These are phyloP conservation scores for Thozetella sp. DNA, from an alignment of 495 filamentous ascomycete genomes.

Conservation along the genomic window DNA sequence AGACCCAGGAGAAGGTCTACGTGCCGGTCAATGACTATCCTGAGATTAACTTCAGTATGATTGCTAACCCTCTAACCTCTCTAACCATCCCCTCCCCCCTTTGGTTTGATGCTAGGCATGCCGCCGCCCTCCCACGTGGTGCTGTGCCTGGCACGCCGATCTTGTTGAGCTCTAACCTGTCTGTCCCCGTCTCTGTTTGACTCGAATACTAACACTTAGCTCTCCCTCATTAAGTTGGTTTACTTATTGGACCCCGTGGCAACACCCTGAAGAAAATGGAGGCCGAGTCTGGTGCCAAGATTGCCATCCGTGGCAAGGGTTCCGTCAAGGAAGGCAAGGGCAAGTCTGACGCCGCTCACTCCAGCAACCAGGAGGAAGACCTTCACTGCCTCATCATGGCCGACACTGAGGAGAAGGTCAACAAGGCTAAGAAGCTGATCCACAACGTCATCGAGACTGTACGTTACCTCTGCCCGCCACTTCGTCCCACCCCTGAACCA, in stretches of 20 bases:
- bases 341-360: slow-evolving; percentile 96
- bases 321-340: slow-evolving; percentile 99
- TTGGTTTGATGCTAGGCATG: slow-evolving; percentile 27
- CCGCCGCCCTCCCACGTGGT: slow-evolving; percentile 22
- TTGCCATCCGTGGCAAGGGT: slow-evolving; percentile 98
- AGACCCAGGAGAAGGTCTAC: slow-evolving; percentile 99
- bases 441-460: slow-evolving; percentile 98
- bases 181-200: slow-evolving; percentile 38
- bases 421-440: slow-evolving; percentile 95
- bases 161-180: slow-evolving; percentile 37
- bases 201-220: slow-evolving; percentile 85
- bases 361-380: slow-evolving; percentile 99
- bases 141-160: slow-evolving; percentile 26
- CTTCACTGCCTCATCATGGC: slow-evolving; percentile 99
- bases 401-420: slow-evolving; percentile 97
- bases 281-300: slow-evolving; percentile 93
- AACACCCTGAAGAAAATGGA: slow-evolving; percentile 99
- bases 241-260: slow-evolving; percentile 99
- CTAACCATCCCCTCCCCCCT: slow-evolving; percentile 60
- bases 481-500: slow-evolving; percentile 2
- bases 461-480: slow-evolving; percentile 37
- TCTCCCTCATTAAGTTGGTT: slow-evolving; percentile 93
- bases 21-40: slow-evolving; percentile 99
- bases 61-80: slow-evolving; percentile 96
- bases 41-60: slow-evolving; percentile 99